Evolutionary conservation across 2,329 filamentous ascomycete genomes (phyloP), one percentile per base, ranked within the genome.

Genomic region (Alternaria brassicicola): DNA sequence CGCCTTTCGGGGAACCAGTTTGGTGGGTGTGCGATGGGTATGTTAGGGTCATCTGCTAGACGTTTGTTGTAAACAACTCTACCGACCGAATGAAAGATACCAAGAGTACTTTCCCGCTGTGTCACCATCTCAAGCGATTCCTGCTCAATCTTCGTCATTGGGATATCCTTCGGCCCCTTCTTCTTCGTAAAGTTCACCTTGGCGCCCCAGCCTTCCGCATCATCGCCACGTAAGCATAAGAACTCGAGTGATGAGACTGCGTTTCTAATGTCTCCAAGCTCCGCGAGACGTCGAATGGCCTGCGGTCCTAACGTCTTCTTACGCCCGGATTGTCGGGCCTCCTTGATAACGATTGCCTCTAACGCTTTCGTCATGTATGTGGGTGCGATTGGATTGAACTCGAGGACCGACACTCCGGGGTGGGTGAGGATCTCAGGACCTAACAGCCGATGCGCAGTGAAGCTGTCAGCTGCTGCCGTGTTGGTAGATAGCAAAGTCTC

Each of bases 11-110:
- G 79, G 28, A 83, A 77, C 68, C 79, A 81, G 38, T 76, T 69
- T 19, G 82, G 80, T 13, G 82, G 82, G 49, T 82, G 80, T 7
- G 76, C 68, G 36, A 76, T 59, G 3, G 78, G 66, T 13, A 52
- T 41, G 19, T 53, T 58, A 42, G 72, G 68, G 42, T 75, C 66
- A 12, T 82, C 78, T 4, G 76, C 74, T 26, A 90, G 85, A 43
- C 95, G 86, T 75, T 97, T 99, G 80, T 99, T 99, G 80, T 98
- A 96, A 1, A 98, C 89, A 2, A 99, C 91, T 74, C 95, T 97
- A 3, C 94, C 95, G 12, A 98, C 91, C 0, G 95, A 93, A 75
- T 99, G 95, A 72, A 99, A 99, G 49, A 99, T 92, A 1, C 94
- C 95, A 3, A 99, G 82, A 62, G 89, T 97, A 15, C 91, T 89